Conservation (phyloP, 495 filamentous ascomycete genomes). For the Evansstolkia leycettana region DNA sequence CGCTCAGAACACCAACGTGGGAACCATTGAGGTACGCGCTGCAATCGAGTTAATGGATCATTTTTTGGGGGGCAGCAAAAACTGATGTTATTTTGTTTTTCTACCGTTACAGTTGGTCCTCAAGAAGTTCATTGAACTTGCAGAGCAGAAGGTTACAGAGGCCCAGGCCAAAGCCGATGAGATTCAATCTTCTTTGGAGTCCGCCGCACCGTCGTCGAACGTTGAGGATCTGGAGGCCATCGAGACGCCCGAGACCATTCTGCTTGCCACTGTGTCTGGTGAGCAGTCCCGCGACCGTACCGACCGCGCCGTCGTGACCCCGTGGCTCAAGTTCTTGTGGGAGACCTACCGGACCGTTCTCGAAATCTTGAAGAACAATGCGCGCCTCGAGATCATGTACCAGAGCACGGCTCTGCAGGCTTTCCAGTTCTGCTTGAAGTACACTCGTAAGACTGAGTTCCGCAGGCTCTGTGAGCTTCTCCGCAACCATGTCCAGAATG, state of each 20-base stretch:
- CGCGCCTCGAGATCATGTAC: constrained; percentile 92
- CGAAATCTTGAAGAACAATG: constrained; percentile 98
- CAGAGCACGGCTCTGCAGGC: constrained; percentile 96
- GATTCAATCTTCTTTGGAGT: constrained; percentile 77
- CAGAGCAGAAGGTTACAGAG: constrained; percentile 89
- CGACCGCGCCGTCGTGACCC: constrained; percentile 93
- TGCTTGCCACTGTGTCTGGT: constrained; percentile 93
- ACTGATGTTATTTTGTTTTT: constrained; percentile 13
- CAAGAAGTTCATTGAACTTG: constrained; percentile 94
- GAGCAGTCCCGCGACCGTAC: constrained; percentile 95
- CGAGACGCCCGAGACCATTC: constrained; percentile 95
- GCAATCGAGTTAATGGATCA: background rate
- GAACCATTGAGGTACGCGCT: constrained; percentile 73
- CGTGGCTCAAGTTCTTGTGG: constrained; percentile 99
- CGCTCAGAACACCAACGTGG: constrained; percentile 95
- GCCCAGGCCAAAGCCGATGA: constrained; percentile 94
- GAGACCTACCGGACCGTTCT: constrained; percentile 99
- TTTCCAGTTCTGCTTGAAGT: constrained; percentile 97
- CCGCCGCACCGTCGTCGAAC: constrained; percentile 52
- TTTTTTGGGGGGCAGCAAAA: background rate
- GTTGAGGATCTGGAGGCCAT: constrained; percentile 94
- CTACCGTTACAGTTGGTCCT: constrained; percentile 67
- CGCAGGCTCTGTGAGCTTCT: constrained; percentile 94
- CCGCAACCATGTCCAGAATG: constrained; percentile 97
- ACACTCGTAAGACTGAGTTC: constrained; percentile 98